These are phyloP conservation scores for Pythium biforme DNA, from an alignment of 352 stramenopile genomes.

Conservation along the genomic window DNA sequence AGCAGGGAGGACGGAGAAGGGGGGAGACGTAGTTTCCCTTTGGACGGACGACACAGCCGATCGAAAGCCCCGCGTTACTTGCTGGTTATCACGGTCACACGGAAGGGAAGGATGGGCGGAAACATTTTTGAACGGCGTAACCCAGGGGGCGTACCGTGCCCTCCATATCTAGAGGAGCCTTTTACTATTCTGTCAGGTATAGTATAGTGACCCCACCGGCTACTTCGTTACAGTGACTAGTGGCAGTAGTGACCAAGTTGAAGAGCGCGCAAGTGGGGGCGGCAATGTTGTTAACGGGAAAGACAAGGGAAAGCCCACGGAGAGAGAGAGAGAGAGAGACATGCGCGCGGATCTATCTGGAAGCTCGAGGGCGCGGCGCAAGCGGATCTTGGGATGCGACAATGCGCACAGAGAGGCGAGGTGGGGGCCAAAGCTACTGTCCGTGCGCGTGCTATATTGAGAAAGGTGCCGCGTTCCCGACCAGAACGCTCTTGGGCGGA, in stretches of 20 bases:
- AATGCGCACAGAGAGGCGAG: not conserved
- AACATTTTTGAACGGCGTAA: not conserved
- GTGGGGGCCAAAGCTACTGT: not conserved
- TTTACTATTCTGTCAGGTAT: not conserved
- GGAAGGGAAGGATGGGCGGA: not conserved
- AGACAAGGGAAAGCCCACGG: not conserved
- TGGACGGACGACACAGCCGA: not conserved
- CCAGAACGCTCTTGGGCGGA: not conserved
- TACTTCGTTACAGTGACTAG: slow-evolving; percentile 8
- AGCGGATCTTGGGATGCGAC: not conserved
- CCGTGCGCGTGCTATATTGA: not conserved
- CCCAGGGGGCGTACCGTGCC: not conserved
- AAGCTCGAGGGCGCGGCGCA: too few species aligned
- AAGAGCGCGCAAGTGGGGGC: slow-evolving; percentile 2
- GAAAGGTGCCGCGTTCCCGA: not conserved
- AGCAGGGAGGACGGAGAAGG: not conserved
- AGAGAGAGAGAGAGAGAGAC: not conserved
- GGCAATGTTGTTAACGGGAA: too few species aligned
- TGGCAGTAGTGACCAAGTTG: slow-evolving; percentile 23
- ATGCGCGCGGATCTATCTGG: too few species aligned
- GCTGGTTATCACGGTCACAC: not conserved
- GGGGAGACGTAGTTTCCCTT: not conserved
- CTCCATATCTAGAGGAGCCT: not conserved
- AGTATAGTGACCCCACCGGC: slow-evolving; percentile 1
- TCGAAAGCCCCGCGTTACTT: not conserved